phyloP scores from a whole-genome alignment of 2,329 filamentous ascomycete species.

The Aureobasidium sp. region DNA sequence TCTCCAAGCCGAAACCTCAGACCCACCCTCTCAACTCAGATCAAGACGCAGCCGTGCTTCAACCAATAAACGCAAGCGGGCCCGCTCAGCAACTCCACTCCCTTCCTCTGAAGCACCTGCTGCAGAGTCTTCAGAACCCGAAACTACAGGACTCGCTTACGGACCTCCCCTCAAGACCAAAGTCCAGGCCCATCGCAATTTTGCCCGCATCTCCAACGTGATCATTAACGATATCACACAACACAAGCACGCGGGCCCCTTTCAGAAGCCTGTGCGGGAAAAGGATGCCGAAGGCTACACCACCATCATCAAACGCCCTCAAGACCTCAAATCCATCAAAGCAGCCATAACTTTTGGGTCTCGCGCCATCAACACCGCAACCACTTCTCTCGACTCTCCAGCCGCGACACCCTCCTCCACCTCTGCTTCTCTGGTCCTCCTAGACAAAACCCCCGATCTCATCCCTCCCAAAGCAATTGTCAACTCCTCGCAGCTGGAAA shows the following conservation, averaged over 20 bases:
- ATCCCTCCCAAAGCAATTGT: constrained; percentile 83
- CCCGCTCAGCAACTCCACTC: constrained; percentile 20
- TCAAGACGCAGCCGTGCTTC: constrained; percentile 17
- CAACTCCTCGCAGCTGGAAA: constrained; percentile 86
- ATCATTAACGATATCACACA: constrained; percentile 45
- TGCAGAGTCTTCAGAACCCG: not conserved
- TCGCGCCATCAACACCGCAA: constrained; percentile 50
- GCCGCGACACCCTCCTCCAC: constrained; percentile 45
- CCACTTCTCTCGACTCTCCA: constrained; percentile 43
- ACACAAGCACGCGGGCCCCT: constrained; percentile 46
- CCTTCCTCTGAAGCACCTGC: not conserved
- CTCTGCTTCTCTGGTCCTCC: constrained; percentile 41
- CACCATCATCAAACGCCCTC: constrained; percentile 44
- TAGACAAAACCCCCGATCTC: constrained; percentile 67
- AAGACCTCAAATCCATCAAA: constrained; percentile 44
- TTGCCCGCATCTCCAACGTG: constrained; percentile 38
- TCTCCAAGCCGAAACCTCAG: constrained; percentile 18
- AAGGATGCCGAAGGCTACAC: constrained; percentile 45
- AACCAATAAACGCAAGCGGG: constrained; percentile 35
- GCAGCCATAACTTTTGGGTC: constrained; percentile 40
- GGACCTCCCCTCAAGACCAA: constrained; percentile 20
- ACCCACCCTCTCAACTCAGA: constrained; percentile 22
- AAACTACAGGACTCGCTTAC: not conserved
- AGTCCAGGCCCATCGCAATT: constrained; percentile 41
- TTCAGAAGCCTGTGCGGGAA: constrained; percentile 41